Base-by-base conservation (phyloP, 768 basidiomycete species). In the Favolaschia claudopus region DNA sequence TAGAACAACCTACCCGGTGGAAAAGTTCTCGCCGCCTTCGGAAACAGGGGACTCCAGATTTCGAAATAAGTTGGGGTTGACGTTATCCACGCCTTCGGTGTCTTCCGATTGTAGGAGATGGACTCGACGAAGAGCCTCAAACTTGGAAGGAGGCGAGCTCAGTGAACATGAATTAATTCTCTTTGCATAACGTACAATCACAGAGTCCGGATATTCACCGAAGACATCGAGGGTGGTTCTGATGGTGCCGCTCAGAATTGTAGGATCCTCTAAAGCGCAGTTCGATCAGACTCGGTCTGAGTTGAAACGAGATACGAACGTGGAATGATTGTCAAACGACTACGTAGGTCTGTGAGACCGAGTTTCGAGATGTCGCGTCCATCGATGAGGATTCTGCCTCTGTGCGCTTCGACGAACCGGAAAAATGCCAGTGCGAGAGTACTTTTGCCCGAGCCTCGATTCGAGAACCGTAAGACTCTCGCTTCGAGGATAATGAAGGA, bases 341-440 rank as follows among this genome's bases (percentile, higher is more conserved):
- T 88, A 22, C 95, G 84, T 33, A 97, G 79, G 69, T 95, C 92
- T 0, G 89, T 90, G 32, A 96, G 76, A 19, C 93, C 94, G 51
- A 95, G 85, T 52, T 81, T 79, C 27, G 92, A 80, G 57, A 93
- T 93, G 64, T 95, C 90, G 12, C 92, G 44, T n/a, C 80, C 90
- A 69, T 95, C 94, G 33, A 96, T 79, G 5, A 85, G 39, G 50
- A 95, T 94, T 7, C 78, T 79, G 7, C 93, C 93, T 65, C 88
- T 80, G 0, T 85, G 86, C 1, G 93, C 87, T 68, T 96, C 93
- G n/a, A 96, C 92, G 69, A 94, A 92, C 22, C 91, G 84, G 85
- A 92, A 92, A 77, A 92, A 90, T 13, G 87, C 88, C 19, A 92
- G 74, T 1, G 91, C 90, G 17, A 89, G 77, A 25, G 91, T 92